Percentiles rank a stretch among this genome's conserved stretches.
phyloP scores from a whole-genome alignment of 768 basidiomycete genomes.

The Paxillus ammoniavirescens region DNA sequence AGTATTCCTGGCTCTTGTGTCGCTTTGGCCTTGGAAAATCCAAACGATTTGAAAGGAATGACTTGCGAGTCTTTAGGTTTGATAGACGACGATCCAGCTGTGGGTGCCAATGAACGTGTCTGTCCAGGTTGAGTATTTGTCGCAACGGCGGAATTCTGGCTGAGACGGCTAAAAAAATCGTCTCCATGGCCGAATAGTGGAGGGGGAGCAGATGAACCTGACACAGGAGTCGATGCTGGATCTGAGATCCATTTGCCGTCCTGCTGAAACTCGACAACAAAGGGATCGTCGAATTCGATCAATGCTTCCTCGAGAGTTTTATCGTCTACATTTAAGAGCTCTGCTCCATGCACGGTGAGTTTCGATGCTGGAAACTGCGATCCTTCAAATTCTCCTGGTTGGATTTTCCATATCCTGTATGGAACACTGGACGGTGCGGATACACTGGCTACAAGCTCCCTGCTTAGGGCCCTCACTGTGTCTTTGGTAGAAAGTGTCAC shows the following conservation, averaged over 20 bases:
- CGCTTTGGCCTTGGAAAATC: slow-evolving; percentile 37
- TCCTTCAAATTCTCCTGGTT: slow-evolving; percentile 33
- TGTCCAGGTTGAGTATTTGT: slow-evolving; percentile 24
- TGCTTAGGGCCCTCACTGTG: slow-evolving; percentile 43
- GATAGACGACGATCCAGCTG: slow-evolving; percentile 17
- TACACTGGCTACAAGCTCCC: slow-evolving; percentile 40
- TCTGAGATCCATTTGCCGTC: slow-evolving; percentile 60
- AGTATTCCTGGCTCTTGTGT: slow-evolving; percentile 69
- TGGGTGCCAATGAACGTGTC: slow-evolving; percentile 20
- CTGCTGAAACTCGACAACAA: slow-evolving; percentile 74
- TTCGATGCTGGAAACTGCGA: slow-evolving; percentile 28
- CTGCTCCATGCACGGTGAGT: slow-evolving; percentile 30
- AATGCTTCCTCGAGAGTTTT: slow-evolving; percentile 57
- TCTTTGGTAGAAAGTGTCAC: slow-evolving; percentile 53
- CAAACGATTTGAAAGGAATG: slow-evolving; percentile 31
- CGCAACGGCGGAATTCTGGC: slow-evolving; percentile 16
- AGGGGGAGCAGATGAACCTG: slow-evolving; percentile 30
- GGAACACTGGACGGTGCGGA: slow-evolving; percentile 32
- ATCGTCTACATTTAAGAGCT: slow-evolving; percentile 42
- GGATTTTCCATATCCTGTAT: slow-evolving; percentile 67
- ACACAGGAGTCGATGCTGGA: slow-evolving; percentile 6
- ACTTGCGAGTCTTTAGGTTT: slow-evolving; percentile 27
- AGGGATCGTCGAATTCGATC: slow-evolving; percentile 61
- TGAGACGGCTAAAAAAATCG: slow-evolving; percentile 56
- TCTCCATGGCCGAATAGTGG: slow-evolving; percentile 55